Evolutionary conservation across 75 land plant genomes (phyloP), one percentile per base, ranked within the genome.

Genomic region (Picea sitchensis): DNA sequence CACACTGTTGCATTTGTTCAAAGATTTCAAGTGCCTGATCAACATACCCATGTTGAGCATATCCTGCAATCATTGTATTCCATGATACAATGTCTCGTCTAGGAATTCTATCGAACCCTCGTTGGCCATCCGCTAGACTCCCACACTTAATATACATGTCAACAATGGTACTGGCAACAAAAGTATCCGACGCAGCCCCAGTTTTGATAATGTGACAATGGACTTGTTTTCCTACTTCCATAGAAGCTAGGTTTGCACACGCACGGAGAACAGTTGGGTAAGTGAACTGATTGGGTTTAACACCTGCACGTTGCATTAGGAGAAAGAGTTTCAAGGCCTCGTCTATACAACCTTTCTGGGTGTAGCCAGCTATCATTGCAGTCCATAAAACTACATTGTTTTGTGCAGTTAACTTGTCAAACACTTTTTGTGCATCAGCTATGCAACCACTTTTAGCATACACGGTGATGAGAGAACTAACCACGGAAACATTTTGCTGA

Each of bases 381-480:
- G 30, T 79, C 84, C 84, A 79, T 67, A 71, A 38, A 6, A 82
- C 75, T 17, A 56, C 54, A 51, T 72, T 47, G 54, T 15, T 14
- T 32, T 5, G 26, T 31, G 12, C 36, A 31, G 36, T 34, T 23
- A 79, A 58, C 23, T 58, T 67, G 51, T 73, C 62, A 80, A 79
- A 72, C 15, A 80, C 44, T 20, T 79, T 58, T 21, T 67, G 71
- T n/a, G 81, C 84, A 23, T 79, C 75, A 61, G 17, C 76, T 44
- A 59, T 41, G 56, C 44, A 32, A 38, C 76, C 69, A 58, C 82
- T 79, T 17, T 18, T 73, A 14, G 82, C 75, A 73, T 79, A 82
- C 74, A 68, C 61, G 78, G 73, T 73, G 62, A 83, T 12, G 15
- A 81, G n/a, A 15, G 84, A 63, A 5, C 34, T 69, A 18, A 44